Conservation (phyloP, 1,284 basidiomycete genomes). For the Trichosporon ovoides region DNA sequence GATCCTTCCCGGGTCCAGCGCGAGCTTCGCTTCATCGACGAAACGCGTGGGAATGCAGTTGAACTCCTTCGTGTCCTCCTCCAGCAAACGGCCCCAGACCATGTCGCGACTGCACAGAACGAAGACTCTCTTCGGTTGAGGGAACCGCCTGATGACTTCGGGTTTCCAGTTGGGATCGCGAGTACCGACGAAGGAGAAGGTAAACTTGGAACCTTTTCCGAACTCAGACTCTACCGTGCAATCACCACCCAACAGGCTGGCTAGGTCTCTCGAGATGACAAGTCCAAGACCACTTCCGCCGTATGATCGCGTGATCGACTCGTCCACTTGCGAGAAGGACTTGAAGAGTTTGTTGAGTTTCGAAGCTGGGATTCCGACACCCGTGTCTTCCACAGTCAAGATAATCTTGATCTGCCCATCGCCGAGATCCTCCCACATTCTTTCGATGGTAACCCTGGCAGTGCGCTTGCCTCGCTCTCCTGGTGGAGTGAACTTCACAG, state of each 20-base stretch:
- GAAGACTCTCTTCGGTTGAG: slow-evolving; percentile 21
- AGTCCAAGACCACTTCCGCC: slow-evolving; percentile 43
- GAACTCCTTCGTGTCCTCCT: slow-evolving; percentile 26
- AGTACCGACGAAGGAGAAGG: slow-evolving; percentile 36
- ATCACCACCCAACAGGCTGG: slow-evolving; percentile 42
- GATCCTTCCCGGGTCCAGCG: slow-evolving; percentile 17
- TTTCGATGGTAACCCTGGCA: slow-evolving; percentile 32
- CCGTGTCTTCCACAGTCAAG: slow-evolving; percentile 36
- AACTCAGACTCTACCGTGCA: slow-evolving; percentile 39
- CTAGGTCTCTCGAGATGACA: slow-evolving; percentile 42
- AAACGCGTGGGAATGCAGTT: slow-evolving; percentile 34
- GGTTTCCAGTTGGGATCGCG: slow-evolving; percentile 19
- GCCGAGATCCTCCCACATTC: slow-evolving; percentile 22
- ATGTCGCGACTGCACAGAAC: slow-evolving; percentile 20
- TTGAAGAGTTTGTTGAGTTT: slow-evolving; percentile 45
- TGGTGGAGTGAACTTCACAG: slow-evolving; percentile 41
- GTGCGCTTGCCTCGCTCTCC: slow-evolving; percentile 9
- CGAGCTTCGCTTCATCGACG: slow-evolving; percentile 17
- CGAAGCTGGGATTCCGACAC: slow-evolving; percentile 35
- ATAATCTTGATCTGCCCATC: slow-evolving; percentile 24
- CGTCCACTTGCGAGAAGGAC: slow-evolving; percentile 45
- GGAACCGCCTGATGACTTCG: slow-evolving; percentile 8
- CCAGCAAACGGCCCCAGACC: slow-evolving; percentile 34
- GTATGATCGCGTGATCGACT: slow-evolving; percentile 40
- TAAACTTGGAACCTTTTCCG: slow-evolving; percentile 44